Base-by-base conservation (phyloP, 1,139 yeast species). In the Lodderomyces margitis region DNA sequence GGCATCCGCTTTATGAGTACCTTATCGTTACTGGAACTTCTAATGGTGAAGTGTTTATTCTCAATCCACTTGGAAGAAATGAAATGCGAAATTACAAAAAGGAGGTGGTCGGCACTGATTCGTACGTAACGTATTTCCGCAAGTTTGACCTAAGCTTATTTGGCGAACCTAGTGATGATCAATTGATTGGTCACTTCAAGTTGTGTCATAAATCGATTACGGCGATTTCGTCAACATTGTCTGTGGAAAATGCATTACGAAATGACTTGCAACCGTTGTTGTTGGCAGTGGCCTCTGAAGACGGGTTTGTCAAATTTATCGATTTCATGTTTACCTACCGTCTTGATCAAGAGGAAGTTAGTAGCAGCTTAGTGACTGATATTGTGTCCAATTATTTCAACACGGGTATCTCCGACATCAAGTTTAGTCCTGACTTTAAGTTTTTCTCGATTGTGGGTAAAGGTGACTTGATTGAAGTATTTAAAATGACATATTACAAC, bases 381-480 rank as follows among this genome's bases (percentile, higher is more conserved):
- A 66, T 83, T 1, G 59, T 81, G 35, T 80, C 87, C 5, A 76
- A 85, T 38, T 83, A 81, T 54, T 87, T 81, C 51, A 64, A 62
- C 55, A 87, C 83, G 32, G 89, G 91, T 0, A 63, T 84, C 12
- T 61, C 77, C 28, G 74, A 78, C 47, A 59, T 78, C 12, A 68
- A 73, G 35, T 79, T 85, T 57, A 80, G 89, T 0, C 79, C 78
- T 0, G 95, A 86, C 54, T 82, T 78, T 34, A 74, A 74, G 50
- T 85, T 80, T 53, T 61, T 87, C 24, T 70, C 76, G 25, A 60
- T 75, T 9, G 80, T 75, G 11, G 83, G 83, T 0, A 75, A 72
- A 44, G 84, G 81, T 21, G 85, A 80, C 51, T 72, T 67, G 64
- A 82, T 66, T 59, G 87, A 68, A 59, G 61, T 78, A 10, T 79